Percentiles rank a stretch among this genome's conserved stretches.
These are phyloP conservation scores for Fennellomyces sp. DNA, from an alignment of 371 early-diverging fungal genomes.

Conservation along the genomic window DNA sequence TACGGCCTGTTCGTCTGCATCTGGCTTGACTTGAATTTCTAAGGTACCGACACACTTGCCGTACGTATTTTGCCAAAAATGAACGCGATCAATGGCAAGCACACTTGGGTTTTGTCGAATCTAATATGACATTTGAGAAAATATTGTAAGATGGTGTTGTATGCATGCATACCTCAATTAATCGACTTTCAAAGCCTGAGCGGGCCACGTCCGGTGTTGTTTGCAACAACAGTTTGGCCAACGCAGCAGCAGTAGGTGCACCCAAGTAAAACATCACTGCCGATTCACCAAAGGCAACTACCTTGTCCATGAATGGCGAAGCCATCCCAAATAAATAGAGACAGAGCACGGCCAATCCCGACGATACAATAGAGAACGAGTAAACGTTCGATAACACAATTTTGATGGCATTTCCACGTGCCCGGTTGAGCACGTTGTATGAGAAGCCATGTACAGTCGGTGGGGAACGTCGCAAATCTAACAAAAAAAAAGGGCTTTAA, in stretches of 20 bases:
- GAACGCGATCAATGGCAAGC: slow-evolving; percentile 48
- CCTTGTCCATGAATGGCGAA: slow-evolving; percentile 47
- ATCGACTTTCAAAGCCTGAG: slow-evolving; percentile 37
- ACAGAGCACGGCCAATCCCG: slow-evolving; percentile 26
- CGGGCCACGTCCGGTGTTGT: slow-evolving; percentile 41
- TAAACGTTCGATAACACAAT: slow-evolving; percentile 40
- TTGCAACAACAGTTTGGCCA: slow-evolving; percentile 44
- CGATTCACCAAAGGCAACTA: slow-evolving; percentile 57
- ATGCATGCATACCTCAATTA: slow-evolving; percentile 34
- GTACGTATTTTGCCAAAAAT: slow-evolving; percentile 70
- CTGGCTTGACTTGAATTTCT: slow-evolving; percentile 50
- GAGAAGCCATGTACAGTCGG: slow-evolving; percentile 48
- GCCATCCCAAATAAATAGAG: slow-evolving; percentile 27
- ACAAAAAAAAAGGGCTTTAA: no score
- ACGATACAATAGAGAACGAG: slow-evolving; percentile 33
- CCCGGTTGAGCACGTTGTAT: slow-evolving; percentile 46
- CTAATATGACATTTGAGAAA: slow-evolving; percentile 16
- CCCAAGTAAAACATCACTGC: slow-evolving; percentile 55
- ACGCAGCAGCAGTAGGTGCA: slow-evolving; percentile 41
- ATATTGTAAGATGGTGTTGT: neutral
- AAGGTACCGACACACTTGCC: slow-evolving; percentile 63
- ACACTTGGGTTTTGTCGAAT: slow-evolving; percentile 53
- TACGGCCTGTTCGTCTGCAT: slow-evolving; percentile 57
- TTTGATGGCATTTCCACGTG: slow-evolving; percentile 34
- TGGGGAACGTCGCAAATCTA: slow-evolving; percentile 39